phyloP scores from a whole-genome alignment of 768 basidiomycete species.

The Roridomyces roridus region DNA sequence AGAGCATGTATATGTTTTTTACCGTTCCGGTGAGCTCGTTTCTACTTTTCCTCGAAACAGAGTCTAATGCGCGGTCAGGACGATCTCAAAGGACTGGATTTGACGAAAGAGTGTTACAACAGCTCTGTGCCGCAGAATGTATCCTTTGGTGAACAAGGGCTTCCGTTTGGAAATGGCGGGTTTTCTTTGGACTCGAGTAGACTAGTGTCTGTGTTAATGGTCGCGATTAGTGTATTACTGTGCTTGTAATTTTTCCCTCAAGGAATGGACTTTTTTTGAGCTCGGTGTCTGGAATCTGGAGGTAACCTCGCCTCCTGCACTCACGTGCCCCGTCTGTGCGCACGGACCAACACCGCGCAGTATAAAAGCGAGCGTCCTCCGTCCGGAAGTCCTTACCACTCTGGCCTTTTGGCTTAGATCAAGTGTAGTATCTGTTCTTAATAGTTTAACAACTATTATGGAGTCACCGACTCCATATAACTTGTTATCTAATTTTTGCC shows the following conservation, averaged over 20 bases:
- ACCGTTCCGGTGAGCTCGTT: conserved; percentile 12
- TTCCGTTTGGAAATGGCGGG: conserved; percentile 12
- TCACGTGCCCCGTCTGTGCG: too few species aligned
- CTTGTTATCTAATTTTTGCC: too few species aligned
- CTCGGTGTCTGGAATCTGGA: too few species aligned
- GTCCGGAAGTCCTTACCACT: conserved; percentile 62
- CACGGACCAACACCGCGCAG: too few species aligned
- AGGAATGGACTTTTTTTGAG: too few species aligned
- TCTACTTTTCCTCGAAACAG: not conserved
- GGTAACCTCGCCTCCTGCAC: too few species aligned
- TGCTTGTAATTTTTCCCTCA: not conserved
- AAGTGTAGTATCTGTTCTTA: conserved; percentile 90
- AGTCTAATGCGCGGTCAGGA: not conserved
- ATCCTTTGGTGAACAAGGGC: conserved; percentile 14
- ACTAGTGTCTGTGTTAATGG: not conserved
- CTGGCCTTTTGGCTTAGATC: conserved; percentile 97
- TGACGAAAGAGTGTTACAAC: conserved; percentile 16
- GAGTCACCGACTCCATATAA: too few species aligned
- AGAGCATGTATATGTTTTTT: conserved; percentile 35
- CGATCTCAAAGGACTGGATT: conserved; percentile 12
- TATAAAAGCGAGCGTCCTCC: too few species aligned
- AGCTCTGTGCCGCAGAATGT: conserved; percentile 18
- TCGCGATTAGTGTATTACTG: not conserved
- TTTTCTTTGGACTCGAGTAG: not conserved
- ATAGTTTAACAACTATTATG: too few species aligned